Conservation (phyloP, 2,329 filamentous ascomycete genomes). For the Balansia obtecta region DNA sequence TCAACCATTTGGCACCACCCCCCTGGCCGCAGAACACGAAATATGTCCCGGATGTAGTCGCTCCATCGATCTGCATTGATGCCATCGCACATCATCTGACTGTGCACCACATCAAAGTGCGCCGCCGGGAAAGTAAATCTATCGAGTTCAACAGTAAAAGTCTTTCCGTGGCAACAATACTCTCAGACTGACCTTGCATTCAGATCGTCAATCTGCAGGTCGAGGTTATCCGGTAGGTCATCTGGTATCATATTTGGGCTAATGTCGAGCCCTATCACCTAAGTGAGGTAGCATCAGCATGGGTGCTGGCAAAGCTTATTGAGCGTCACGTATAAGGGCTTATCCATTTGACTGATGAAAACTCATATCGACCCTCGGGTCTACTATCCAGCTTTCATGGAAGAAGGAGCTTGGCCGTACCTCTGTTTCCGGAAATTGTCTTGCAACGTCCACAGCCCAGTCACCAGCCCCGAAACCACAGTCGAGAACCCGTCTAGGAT, state of each 20-base stretch:
- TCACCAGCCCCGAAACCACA: constrained; percentile 60
- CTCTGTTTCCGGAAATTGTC: constrained; percentile 50
- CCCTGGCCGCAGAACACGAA: constrained; percentile 55
- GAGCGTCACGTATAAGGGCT: no score
- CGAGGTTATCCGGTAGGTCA: constrained; percentile 51
- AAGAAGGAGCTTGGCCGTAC: constrained; percentile 24
- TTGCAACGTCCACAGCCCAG: constrained; percentile 59
- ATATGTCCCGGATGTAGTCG: constrained; percentile 65
- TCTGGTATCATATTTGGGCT: constrained; percentile 58
- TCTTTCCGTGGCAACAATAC: neutral
- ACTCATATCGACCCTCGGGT: no score
- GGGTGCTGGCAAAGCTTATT: neutral
- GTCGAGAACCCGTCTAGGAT: constrained; percentile 50
- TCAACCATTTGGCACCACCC: constrained; percentile 89
- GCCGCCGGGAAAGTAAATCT: constrained; percentile 57
- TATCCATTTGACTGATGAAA: no score
- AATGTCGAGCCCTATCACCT: constrained; percentile 63
- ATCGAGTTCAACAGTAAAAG: neutral
- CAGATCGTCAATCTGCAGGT: constrained; percentile 60
- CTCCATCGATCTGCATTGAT: constrained; percentile 63
- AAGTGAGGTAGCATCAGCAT: neutral
- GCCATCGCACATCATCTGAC: constrained; percentile 57
- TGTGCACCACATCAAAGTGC: constrained; percentile 76
- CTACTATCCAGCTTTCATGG: no score
- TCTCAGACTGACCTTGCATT: constrained; percentile 41